These are phyloP conservation scores for Salvia sclarea DNA, from an alignment of 305 asterid species.

Conservation along the genomic window DNA sequence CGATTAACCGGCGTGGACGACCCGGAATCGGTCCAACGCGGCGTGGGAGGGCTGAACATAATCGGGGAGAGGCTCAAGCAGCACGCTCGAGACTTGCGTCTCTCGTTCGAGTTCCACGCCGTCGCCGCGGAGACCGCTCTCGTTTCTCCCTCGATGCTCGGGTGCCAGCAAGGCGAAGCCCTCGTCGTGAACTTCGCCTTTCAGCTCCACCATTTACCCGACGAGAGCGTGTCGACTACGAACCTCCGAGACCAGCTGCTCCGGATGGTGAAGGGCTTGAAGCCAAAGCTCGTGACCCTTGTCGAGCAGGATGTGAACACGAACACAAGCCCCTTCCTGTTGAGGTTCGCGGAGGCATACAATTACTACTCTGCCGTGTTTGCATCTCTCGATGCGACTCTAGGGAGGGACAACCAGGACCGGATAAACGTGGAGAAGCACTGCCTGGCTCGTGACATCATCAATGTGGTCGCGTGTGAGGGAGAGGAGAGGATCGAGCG, in stretches of 20 bases:
- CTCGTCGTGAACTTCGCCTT: slow-evolving; percentile 83
- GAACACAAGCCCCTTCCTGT: slow-evolving; percentile 76
- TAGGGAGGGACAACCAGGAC: slow-evolving; percentile 70
- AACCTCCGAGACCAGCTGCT: slow-evolving; percentile 86
- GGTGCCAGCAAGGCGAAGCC: slow-evolving; percentile 66
- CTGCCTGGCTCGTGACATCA: slow-evolving; percentile 88
- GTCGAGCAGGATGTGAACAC: slow-evolving; percentile 92
- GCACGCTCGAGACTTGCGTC: slow-evolving; percentile 58
- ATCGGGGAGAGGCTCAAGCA: slow-evolving; percentile 73
- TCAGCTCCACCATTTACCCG: slow-evolving; percentile 98
- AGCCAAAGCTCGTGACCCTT: slow-evolving; percentile 79
- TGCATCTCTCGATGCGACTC: slow-evolving; percentile 84
- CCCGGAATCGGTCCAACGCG: slow-evolving; percentile 88
- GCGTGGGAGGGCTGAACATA: slow-evolving; percentile 63
- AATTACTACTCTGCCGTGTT: slow-evolving; percentile 75
- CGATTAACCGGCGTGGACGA: slow-evolving; percentile 85
- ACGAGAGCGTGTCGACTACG: slow-evolving; percentile 82
- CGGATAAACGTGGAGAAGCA: slow-evolving; percentile 90
- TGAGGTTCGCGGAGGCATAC: slow-evolving; percentile 81
- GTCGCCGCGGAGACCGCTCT: slow-evolving; percentile 65
- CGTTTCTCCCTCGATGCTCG: slow-evolving; percentile 56
- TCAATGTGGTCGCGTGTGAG: slow-evolving; percentile 84
- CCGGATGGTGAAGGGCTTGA: slow-evolving; percentile 79
- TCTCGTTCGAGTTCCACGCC: slow-evolving; percentile 69
- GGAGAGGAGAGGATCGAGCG: slow-evolving; percentile 91